These are phyloP conservation scores for Aurantiochytrium sp. DNA, from an alignment of 108 stramenopile genomes.

Conservation along the genomic window DNA sequence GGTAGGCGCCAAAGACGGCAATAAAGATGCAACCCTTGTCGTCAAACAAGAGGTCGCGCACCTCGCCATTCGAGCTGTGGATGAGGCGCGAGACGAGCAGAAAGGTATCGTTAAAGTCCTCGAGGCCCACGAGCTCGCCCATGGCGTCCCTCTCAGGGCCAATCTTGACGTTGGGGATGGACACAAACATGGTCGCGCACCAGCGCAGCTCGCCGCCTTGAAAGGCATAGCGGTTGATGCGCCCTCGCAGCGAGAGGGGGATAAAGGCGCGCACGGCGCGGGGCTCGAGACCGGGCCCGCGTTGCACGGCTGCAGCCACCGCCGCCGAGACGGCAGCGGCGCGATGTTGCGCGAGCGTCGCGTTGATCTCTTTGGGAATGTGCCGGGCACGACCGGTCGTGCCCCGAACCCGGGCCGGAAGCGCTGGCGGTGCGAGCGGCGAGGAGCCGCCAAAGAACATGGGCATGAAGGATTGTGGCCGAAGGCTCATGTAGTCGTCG, in stretches of 20 bases:
- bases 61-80: not conserved
- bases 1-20: constrained; percentile 17
- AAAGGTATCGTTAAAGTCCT: not conserved
- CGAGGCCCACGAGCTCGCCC: not conserved
- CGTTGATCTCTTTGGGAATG: not conserved
- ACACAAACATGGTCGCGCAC: not conserved
- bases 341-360: not conserved
- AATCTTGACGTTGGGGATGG: not conserved
- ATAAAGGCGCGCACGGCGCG: constrained; percentile 15
- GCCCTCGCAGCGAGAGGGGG: not conserved
- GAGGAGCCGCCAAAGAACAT: not conserved
- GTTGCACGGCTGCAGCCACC: not conserved
- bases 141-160: not conserved
- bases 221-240: not conserved
- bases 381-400: not conserved
- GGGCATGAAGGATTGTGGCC: not conserved
- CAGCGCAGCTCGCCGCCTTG: constrained; percentile 9
- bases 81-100: not conserved
- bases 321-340: not conserved
- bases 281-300: not conserved
- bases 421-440: not conserved
- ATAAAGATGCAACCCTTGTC: constrained; percentile 3
- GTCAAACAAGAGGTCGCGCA: not conserved
- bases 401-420: not conserved
- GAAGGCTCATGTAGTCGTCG: not conserved